A percentile compares a stretch with the other conserved stretches of the same genome.
Evolutionary conservation across 1,284 basidiomycete genomes (phyloP).

Genomic region (Boletus semigastroideus): DNA sequence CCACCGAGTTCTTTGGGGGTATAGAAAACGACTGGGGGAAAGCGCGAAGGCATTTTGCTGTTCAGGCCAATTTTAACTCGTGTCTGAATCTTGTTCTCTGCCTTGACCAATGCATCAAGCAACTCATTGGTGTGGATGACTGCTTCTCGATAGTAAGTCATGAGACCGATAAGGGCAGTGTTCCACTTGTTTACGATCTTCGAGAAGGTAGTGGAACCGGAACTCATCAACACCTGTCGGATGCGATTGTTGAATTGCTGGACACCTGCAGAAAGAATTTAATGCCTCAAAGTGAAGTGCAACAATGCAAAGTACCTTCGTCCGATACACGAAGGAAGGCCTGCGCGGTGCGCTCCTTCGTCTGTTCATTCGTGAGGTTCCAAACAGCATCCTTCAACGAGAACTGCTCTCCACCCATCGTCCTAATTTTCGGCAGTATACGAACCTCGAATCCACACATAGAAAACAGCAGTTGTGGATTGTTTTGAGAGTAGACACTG

Average conservation of each 20-base stretch:
- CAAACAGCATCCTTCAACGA: slow-evolving; percentile 96
- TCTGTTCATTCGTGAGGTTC: slow-evolving; percentile 95
- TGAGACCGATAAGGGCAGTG: slow-evolving; percentile 89
- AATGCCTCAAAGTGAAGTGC: slow-evolving; percentile 10
- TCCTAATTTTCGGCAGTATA: slow-evolving; percentile 93
- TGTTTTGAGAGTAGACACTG: slow-evolving; percentile 96
- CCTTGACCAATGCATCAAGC: slow-evolving; percentile 91
- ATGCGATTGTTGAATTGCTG: slow-evolving; percentile 97
- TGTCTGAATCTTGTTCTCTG: slow-evolving; percentile 98
- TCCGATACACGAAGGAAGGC: slow-evolving; percentile 98
- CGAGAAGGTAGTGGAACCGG: slow-evolving; percentile 97
- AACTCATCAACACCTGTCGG: slow-evolving; percentile 97
- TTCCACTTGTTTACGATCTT: slow-evolving; percentile 99
- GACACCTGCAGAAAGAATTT: slow-evolving; percentile 57
- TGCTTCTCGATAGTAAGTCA: slow-evolving; percentile 99
- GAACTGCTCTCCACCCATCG: slow-evolving; percentile 94
- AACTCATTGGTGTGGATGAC: slow-evolving; percentile 97
- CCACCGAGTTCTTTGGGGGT: slow-evolving; percentile 96
- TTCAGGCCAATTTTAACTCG: slow-evolving; percentile 99
- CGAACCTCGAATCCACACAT: slow-evolving; percentile 99
- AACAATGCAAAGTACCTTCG: slow-evolving; percentile 54
- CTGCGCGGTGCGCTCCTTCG: slow-evolving; percentile 96
- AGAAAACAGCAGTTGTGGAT: slow-evolving; percentile 96
- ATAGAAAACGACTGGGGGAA: slow-evolving; percentile 97
- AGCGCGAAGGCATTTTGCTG: slow-evolving; percentile 99